Evolutionary conservation across 495 filamentous ascomycete species (phyloP).

Genomic region (Tricharina praecox): DNA sequence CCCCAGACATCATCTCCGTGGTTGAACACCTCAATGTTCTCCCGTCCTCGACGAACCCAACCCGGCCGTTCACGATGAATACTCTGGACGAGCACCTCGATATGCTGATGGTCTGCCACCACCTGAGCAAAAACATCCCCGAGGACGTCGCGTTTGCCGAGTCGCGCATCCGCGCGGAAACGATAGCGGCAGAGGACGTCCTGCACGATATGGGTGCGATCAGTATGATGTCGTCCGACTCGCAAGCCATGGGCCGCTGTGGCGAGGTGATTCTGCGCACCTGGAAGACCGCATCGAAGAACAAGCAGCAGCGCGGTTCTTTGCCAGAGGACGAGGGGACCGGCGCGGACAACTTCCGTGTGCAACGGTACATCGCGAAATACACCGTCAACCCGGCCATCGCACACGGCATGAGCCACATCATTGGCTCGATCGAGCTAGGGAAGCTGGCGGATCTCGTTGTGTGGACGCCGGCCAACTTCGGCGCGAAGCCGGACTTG

Average conservation of each 20-base stretch:
- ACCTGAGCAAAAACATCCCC: conserved; percentile 76
- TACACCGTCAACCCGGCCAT: conserved; percentile 96
- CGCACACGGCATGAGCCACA: conserved; percentile 80
- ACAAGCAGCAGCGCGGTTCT: conserved; percentile 69
- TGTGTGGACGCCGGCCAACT: conserved; percentile 70
- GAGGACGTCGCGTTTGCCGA: conserved; percentile 96
- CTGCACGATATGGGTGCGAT: conserved; percentile 92
- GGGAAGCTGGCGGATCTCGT: conserved; percentile 89
- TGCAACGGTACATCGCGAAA: conserved; percentile 87
- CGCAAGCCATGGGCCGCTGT: conserved; percentile 93
- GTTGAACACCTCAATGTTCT: conserved; percentile 87
- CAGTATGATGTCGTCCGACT: conserved; percentile 95
- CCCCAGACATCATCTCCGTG: conserved; percentile 89
- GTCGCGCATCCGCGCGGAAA: conserved; percentile 84
- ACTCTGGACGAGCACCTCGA: conserved; percentile 95
- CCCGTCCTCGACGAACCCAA: conserved; percentile 84
- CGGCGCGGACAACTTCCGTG: conserved; percentile 79
- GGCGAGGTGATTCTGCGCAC: conserved; percentile 90
- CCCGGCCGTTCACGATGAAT: conserved; percentile 78
- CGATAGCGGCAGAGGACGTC: conserved; percentile 94
- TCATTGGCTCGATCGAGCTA: conserved; percentile 74
- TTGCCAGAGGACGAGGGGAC: conserved; percentile 65
- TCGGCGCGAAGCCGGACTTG: conserved; percentile 70
- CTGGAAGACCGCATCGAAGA: conserved; percentile 98
- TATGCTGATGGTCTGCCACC: conserved; percentile 99